A percentile compares a stretch with the other conserved stretches of the same genome.
Conservation (phyloP, 805 yeast species). For the Suhomyces vadensis region DNA sequence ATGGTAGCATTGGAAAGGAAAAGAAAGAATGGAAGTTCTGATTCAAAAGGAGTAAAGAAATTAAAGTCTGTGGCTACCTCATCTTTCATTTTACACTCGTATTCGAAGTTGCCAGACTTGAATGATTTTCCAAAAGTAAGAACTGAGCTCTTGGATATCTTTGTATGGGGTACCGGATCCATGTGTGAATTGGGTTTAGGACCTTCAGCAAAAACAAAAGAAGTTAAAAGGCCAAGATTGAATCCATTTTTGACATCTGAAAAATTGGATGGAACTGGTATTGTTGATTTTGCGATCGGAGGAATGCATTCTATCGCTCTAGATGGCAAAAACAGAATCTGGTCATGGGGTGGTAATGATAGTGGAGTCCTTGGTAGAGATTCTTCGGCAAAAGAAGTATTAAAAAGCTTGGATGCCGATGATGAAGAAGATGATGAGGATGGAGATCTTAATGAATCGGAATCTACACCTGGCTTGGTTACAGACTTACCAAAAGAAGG, state of each 20-base stretch:
- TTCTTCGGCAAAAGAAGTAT: slow-evolving; percentile 62
- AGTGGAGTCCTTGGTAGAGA: slow-evolving; percentile 89
- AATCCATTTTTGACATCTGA: slow-evolving; percentile 72
- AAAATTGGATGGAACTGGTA: slow-evolving; percentile 49
- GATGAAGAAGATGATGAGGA: slow-evolving; percentile 61
- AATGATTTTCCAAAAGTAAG: slow-evolving; percentile 42
- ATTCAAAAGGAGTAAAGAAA: slow-evolving; percentile 24
- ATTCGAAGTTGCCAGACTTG: slow-evolving; percentile 47
- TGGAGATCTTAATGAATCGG: slow-evolving; percentile 84
- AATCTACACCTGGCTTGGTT: slow-evolving; percentile 84
- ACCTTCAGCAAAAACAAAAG: slow-evolving; percentile 86
- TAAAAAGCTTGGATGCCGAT: slow-evolving; percentile 64
- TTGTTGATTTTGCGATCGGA: slow-evolving; percentile 89
- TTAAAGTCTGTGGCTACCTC: slow-evolving; percentile 30
- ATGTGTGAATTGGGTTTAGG: slow-evolving; percentile 99
- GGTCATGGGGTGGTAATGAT: slow-evolving; percentile 99
- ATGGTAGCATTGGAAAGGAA: slow-evolving; percentile 49
- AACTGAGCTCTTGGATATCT: slow-evolving; percentile 63
- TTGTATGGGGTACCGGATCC: slow-evolving; percentile 95
- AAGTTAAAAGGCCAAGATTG: slow-evolving; percentile 93
- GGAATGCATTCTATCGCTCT: slow-evolving; percentile 93
- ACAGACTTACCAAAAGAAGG: slow-evolving; percentile 58
- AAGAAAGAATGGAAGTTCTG: slow-evolving; percentile 24
- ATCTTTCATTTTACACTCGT: slow-evolving; percentile 50
- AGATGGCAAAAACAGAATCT: slow-evolving; percentile 72